A percentile compares a stretch with the other conserved stretches of the same genome.
phyloP scores from a whole-genome alignment of 139 green algal genomes.

The Volvox reticuliferus region DNA sequence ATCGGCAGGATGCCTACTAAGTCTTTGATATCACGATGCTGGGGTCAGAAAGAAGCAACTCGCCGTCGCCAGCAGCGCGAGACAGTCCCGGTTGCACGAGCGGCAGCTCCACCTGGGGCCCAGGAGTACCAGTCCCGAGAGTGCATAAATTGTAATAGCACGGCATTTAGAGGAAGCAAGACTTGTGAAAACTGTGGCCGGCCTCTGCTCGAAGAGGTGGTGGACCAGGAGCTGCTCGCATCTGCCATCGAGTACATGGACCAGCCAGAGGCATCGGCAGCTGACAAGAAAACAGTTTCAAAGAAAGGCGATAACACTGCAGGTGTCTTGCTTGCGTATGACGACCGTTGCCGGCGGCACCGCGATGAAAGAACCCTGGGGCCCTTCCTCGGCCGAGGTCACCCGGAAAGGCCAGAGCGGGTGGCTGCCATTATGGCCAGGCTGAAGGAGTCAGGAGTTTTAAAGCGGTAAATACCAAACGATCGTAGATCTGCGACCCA shows the following conservation, averaged over 20 bases:
- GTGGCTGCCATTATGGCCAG: slow-evolving; percentile 78
- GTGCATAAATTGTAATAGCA: not conserved
- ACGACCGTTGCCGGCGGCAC: slow-evolving; percentile 22
- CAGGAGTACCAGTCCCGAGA: not conserved
- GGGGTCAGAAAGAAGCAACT: not conserved
- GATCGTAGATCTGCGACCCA: too few relatives aligned
- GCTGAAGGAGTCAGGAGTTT: slow-evolving; percentile 62
- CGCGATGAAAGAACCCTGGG: not conserved
- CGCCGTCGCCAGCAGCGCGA: not conserved
- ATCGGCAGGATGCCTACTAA: not conserved
- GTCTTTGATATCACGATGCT: not conserved
- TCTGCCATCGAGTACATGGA: slow-evolving; percentile 12
- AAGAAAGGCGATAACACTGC: too few relatives aligned
- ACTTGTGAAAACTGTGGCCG: slow-evolving; percentile 30
- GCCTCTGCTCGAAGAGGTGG: not conserved
- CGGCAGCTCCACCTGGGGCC: not conserved
- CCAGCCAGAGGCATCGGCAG: too few relatives aligned
- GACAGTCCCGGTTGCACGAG: not conserved
- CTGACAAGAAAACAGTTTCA: not conserved
- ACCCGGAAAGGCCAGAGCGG: slow-evolving; percentile 80
- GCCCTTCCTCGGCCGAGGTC: not conserved
- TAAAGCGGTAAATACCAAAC: not conserved
- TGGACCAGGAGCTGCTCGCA: not conserved
- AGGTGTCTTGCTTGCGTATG: slow-evolving; percentile 28
- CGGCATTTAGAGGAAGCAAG: not conserved